Evolutionary conservation across 1,139 yeast species (phyloP), one percentile per base, ranked within the genome.

Genomic region (Wickerhamomyces sp.): DNA sequence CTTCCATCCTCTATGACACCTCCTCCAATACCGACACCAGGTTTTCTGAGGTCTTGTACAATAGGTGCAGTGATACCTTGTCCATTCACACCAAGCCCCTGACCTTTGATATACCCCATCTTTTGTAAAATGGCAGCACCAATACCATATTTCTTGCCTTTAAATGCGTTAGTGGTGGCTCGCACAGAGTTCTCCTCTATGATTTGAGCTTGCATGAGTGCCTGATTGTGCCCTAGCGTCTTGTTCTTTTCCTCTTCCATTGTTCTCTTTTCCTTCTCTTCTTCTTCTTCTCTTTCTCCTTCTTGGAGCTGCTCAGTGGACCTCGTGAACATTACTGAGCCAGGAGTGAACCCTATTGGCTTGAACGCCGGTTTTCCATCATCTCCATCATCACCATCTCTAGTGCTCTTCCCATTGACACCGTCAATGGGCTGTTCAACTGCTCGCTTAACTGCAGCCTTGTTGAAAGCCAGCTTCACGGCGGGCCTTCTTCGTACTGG

Each of bases 61-160:
- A 91, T 78, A 0, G 97, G 97, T 15, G 72, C 73, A 0, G 73
- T 70, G 2, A 87, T 86, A 26, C 98, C 98, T 34, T 70, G 69
- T 1, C 79, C 77, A 16, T 68, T 60, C 5, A 64, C 60, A 1
- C 98, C 98, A 16, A 91, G 68, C 0, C 97, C 97, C 44, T 72
- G 66, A 0, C 98, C 98, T 28, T 73, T 73, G 13, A 70, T 68
- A 55, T 87, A 89, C 0, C 98, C 98, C 97, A 91, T 89, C 47
- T 78, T 72, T 51, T 77, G 68, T 66, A 91, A 58, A 34, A 91
- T 63, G 35, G 72, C 63, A 3, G 96, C 96, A 23, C 97, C 98
- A 30, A 87, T 75, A 9, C 98, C 97, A 51, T 88, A 89, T 29
- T 49, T 55, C 38, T 45, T 43, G 2, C 54, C 55, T 16, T 43